Percentiles rank a stretch among this genome's conserved stretches.
Evolutionary conservation across 2,329 filamentous ascomycete species (phyloP).

Genomic region (Mollisiaceae sp.): DNA sequence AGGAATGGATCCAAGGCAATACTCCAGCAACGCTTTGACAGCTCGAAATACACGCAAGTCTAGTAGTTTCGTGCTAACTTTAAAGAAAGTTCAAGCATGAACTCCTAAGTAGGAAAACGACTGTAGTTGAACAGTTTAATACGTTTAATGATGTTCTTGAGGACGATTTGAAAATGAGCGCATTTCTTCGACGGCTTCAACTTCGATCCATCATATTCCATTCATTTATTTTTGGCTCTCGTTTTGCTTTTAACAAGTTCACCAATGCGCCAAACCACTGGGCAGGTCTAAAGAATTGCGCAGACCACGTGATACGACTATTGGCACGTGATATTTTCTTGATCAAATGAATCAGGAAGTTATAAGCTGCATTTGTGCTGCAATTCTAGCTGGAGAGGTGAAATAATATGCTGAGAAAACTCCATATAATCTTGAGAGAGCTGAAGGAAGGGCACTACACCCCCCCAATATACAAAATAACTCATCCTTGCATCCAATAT

Average conservation of each 20-base stretch:
- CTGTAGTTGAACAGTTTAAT: neutral
- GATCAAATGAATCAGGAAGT: too few relatives aligned
- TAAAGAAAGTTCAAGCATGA: too few relatives aligned
- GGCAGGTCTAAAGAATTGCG: neutral
- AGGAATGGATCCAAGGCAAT: neutral
- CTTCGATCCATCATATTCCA: neutral
- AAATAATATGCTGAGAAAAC: neutral
- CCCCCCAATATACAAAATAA: neutral
- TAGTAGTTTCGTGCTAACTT: too few relatives aligned
- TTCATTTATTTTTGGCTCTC: neutral
- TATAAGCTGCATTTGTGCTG: neutral
- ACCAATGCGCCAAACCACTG: neutral
- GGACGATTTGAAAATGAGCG: neutral
- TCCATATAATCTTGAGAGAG: neutral
- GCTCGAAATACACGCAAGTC: neutral
- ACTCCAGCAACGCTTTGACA: neutral
- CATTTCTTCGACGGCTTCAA: neutral
- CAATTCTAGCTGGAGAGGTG: neutral
- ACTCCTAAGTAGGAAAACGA: too few relatives aligned
- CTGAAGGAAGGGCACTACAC: neutral
- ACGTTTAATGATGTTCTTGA: neutral
- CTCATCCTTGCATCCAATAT: constrained; percentile 1
- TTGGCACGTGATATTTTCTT: neutral
- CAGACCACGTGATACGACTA: neutral
- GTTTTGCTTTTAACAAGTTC: neutral